phyloP scores from a whole-genome alignment of 2,329 filamentous ascomycete genomes.

The Cordyceps farinosa region DNA sequence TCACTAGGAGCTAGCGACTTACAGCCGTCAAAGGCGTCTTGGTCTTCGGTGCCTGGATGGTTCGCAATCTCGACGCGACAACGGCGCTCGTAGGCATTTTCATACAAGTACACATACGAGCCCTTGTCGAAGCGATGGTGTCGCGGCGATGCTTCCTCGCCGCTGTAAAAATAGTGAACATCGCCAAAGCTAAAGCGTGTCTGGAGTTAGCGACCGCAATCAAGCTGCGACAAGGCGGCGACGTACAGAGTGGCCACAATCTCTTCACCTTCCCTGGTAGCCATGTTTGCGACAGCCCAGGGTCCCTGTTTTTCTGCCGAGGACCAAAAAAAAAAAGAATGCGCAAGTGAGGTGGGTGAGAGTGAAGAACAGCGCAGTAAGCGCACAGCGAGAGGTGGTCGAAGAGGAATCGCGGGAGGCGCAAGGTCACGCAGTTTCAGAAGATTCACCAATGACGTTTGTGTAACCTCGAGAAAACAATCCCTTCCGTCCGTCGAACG shows the following conservation, averaged over 20 bases:
- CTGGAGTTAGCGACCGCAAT: background rate
- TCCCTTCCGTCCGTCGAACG: conserved; percentile 20
- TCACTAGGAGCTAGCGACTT: conserved; percentile 33
- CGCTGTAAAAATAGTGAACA: conserved; percentile 73
- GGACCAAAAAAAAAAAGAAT: background rate
- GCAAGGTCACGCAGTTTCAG: background rate
- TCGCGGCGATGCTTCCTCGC: conserved; percentile 62
- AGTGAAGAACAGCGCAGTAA: background rate
- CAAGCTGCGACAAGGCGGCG: background rate
- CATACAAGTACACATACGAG: conserved; percentile 77
- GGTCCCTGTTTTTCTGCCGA: background rate
- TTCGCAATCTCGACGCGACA: conserved; percentile 76
- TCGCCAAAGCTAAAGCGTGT: conserved; percentile 62
- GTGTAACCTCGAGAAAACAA: background rate
- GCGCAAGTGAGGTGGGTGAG: background rate
- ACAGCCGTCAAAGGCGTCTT: conserved; percentile 78
- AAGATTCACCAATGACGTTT: background rate
- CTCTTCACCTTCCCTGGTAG: conserved; percentile 46
- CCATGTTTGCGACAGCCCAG: conserved; percentile 36
- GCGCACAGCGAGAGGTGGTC: background rate
- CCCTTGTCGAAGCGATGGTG: conserved; percentile 78
- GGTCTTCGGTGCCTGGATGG: conserved; percentile 67
- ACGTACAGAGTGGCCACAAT: conserved; percentile 50
- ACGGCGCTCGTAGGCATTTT: conserved; percentile 63
- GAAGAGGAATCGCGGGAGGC: background rate